phyloP scores from a whole-genome alignment of 805 yeast species.

The Yarrowia sp. region DNA sequence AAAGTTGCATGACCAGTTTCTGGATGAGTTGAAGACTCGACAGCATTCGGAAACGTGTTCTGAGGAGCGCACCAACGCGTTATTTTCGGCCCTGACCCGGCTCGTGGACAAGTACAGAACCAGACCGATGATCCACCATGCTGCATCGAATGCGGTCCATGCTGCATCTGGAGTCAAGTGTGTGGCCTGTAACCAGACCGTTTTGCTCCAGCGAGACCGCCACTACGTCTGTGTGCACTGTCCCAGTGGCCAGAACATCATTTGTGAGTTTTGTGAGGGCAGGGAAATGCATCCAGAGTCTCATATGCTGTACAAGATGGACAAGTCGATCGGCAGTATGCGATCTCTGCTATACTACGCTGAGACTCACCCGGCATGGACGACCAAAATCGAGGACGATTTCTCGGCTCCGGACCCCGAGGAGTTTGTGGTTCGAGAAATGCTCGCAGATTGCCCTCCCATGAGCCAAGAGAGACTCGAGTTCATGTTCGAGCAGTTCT shows the following conservation, averaged over 20 bases:
- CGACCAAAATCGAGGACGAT: constrained; percentile 13
- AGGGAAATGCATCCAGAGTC: constrained; percentile 43
- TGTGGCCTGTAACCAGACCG: constrained; percentile 7
- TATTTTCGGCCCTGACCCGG: constrained; percentile 8
- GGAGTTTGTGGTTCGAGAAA: constrained; percentile 17
- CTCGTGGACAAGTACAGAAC: constrained; percentile 30
- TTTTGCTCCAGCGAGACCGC: constrained; percentile 11
- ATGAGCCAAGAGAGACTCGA: constrained; percentile 25
- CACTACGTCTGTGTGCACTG: constrained; percentile 35
- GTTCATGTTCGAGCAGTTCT: constrained; percentile 30
- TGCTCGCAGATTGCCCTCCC: constrained; percentile 6
- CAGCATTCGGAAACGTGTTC: constrained; percentile 17
- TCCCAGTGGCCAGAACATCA: constrained; percentile 13
- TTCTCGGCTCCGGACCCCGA: constrained; percentile 16
- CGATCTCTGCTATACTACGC: constrained; percentile 16
- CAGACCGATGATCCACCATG: constrained; percentile 21
- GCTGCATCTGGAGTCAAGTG: constrained; percentile 32
- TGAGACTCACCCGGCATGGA: constrained; percentile 30
- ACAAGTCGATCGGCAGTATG: constrained; percentile 37
- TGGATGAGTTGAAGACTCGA: constrained; percentile 18
- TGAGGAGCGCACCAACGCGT: constrained; percentile 21
- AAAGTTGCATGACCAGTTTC: constrained; percentile 32
- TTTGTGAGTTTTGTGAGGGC: constrained; percentile 49
- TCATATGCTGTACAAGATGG: constrained; percentile 45
- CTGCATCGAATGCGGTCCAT: constrained; percentile 21